Percentiles rank a stretch among this genome's conserved stretches.
phyloP scores from a whole-genome alignment of 352 stramenopile species.

The Plasmopara halstedii region DNA sequence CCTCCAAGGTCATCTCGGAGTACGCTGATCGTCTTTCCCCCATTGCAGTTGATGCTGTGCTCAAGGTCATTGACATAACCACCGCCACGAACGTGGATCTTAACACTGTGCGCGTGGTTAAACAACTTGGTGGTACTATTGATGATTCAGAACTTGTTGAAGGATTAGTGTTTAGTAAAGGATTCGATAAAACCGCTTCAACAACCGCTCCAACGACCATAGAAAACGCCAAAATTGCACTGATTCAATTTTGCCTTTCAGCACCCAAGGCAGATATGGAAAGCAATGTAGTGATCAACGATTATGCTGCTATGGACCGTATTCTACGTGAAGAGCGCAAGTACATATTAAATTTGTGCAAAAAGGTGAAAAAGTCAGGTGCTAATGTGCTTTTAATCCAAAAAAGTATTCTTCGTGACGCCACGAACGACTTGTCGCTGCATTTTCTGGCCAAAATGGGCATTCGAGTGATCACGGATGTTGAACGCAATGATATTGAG shows the following conservation, averaged over 20 bases:
- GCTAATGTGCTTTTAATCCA: conserved; percentile 99
- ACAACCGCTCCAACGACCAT: conserved; percentile 58
- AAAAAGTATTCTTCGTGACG: conserved; percentile 99
- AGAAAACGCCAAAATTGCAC: conserved; percentile 98
- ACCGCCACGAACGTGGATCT: conserved; percentile 96
- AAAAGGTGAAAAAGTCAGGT: conserved; percentile 98
- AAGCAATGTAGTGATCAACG: conserved; percentile 99
- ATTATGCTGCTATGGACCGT: conserved; percentile 99
- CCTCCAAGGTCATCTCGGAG: conserved; percentile 96
- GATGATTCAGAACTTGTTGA: conserved; percentile 98
- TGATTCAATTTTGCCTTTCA: conserved; percentile 99
- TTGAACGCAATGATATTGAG: conserved; percentile 98
- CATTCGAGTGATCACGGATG: conserved; percentile 98
- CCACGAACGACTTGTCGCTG: conserved; percentile 98
- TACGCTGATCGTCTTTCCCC: conserved; percentile 96
- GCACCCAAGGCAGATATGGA: conserved; percentile 99
- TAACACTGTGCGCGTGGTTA: conserved; percentile 96
- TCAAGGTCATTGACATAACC: conserved; percentile 92
- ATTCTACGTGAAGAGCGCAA: conserved; percentile 98
- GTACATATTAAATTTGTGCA: conserved; percentile 95
- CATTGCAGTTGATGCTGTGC: conserved; percentile 98
- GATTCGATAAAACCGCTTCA: conserved; percentile 77
- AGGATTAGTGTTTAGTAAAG: conserved; percentile 97
- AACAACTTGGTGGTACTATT: conserved; percentile 97
- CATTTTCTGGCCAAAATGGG: conserved; percentile 99